Evolutionary conservation across 345 rosid species (phyloP), one percentile per base, ranked within the genome.

Genomic region (Murraya paniculata): DNA sequence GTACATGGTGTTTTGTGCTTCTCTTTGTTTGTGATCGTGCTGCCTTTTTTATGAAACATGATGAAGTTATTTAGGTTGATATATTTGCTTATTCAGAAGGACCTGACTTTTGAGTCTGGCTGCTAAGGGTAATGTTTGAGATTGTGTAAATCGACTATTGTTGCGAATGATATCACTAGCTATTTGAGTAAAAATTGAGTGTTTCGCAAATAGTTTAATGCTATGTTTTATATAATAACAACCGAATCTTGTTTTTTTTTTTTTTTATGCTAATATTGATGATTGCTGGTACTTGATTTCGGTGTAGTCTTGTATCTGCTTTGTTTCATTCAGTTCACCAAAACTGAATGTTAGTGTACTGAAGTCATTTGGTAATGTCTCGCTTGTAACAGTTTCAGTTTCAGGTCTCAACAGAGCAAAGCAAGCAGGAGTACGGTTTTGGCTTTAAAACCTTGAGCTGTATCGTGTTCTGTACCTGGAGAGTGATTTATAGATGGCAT

Each of bases 401-500:
- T 74, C 3, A 28, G 30, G 22, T 22, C 6, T 22, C 11, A 31
- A 75, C 30, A 13, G 70, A 21, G 39, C 30, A 64, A 62, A 30
- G 45, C 61, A 48, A 64, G 71, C 75, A 35, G 31, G 31, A 0
- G 39, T 10, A 7, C 14, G 0, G 14, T 13, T 9, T 71, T 74
- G 68, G 58, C 38, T 74, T 39, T 14, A 19, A 41, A 64, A 39
- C n/a, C 64, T 50, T 64, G 18, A 45, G 13, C 14, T 45, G 27
- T 39, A 10, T 74, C 8, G 14, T 38, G 45, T 71, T 22, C 56
- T 53, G 74, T 31, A 28, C 31, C 33, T 22, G 21, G 33, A 57
- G 30, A 55, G 64, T 5, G n/a, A 0, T 38, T 7, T 38, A 57
- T 21, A 68, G 79, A 93, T 91, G 98, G 90, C 96, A 4, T 75